These are phyloP conservation scores for Ampelomyces quisqualis DNA, from an alignment of 2,329 filamentous ascomycete genomes.

Conservation along the genomic window DNA sequence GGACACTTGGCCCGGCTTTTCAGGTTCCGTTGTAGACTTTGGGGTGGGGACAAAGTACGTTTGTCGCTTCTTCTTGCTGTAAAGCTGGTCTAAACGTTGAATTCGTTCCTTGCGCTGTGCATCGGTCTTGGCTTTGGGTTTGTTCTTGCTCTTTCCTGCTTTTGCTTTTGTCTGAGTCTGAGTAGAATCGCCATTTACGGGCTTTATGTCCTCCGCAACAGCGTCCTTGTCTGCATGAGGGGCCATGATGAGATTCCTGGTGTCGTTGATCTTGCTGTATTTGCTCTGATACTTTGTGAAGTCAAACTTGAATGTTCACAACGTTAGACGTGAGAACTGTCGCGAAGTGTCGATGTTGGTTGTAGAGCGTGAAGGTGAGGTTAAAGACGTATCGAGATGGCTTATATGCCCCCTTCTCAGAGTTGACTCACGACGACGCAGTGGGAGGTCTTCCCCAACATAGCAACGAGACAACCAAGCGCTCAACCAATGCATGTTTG, in stretches of 20 bases:
- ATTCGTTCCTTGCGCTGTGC: conserved; percentile 6
- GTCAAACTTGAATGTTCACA: too few relatives aligned
- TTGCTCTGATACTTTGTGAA: neutral
- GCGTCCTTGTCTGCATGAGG: conserved; percentile 3
- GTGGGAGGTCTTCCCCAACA: too few relatives aligned
- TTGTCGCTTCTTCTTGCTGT: conserved; percentile 13
- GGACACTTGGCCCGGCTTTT: conserved; percentile 6
- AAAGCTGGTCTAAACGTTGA: conserved; percentile 10
- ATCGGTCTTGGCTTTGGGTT: conserved; percentile 2
- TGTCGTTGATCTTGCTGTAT: neutral
- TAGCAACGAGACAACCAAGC: too few relatives aligned
- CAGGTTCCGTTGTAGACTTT: conserved; percentile 1
- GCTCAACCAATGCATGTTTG: too few relatives aligned
- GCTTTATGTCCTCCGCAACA: neutral
- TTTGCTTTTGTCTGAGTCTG: neutral
- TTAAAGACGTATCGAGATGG: too few relatives aligned
- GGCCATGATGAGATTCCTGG: neutral
- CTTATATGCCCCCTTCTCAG: too few relatives aligned
- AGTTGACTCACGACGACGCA: too few relatives aligned
- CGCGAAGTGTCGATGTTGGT: too few relatives aligned
- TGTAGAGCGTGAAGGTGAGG: neutral
- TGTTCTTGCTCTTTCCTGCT: conserved; percentile 5
- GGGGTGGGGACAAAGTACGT: conserved; percentile 12
- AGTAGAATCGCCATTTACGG: neutral
- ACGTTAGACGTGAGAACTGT: too few relatives aligned